Evolutionary conservation across 495 filamentous ascomycete species (phyloP).

Genomic region (Podospora fimiseda): DNA sequence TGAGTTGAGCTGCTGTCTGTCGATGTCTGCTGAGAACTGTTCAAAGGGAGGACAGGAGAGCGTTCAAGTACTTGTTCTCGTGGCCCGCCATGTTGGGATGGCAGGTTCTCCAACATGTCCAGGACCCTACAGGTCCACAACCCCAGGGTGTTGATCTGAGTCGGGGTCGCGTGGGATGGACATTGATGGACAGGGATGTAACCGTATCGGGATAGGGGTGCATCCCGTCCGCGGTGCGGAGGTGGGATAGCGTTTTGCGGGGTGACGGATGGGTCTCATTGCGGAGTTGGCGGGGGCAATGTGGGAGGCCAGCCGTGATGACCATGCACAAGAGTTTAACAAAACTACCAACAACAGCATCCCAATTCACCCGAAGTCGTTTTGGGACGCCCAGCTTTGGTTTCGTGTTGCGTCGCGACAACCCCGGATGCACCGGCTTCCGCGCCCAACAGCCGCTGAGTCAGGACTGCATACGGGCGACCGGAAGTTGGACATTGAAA

Average conservation of each 20-base stretch:
- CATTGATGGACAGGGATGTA: slow-evolving; percentile 9
- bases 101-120: background rate
- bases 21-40: background rate
- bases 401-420: background rate
- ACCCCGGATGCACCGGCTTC: background rate
- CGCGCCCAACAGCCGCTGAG: background rate
- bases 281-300: slow-evolving; percentile 13
- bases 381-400: background rate
- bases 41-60: slow-evolving; percentile 1
- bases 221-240: slow-evolving; percentile 19
- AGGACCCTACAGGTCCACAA: background rate
- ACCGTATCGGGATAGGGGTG: background rate
- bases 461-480: background rate
- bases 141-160: background rate
- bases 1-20: background rate
- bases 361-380: slow-evolving; percentile 2
- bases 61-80: slow-evolving; percentile 11
- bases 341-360: slow-evolving; percentile 3
- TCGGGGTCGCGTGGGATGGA: slow-evolving; percentile 23
- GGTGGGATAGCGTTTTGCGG: slow-evolving; percentile 18
- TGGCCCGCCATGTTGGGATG: background rate
- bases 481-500: background rate
- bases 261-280: slow-evolving; percentile 1
- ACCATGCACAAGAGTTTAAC: background rate
- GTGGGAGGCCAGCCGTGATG: slow-evolving; percentile 18